These are phyloP conservation scores for Ophiostoma australiae DNA, from an alignment of 2,329 filamentous ascomycete species.

Conservation along the genomic window DNA sequence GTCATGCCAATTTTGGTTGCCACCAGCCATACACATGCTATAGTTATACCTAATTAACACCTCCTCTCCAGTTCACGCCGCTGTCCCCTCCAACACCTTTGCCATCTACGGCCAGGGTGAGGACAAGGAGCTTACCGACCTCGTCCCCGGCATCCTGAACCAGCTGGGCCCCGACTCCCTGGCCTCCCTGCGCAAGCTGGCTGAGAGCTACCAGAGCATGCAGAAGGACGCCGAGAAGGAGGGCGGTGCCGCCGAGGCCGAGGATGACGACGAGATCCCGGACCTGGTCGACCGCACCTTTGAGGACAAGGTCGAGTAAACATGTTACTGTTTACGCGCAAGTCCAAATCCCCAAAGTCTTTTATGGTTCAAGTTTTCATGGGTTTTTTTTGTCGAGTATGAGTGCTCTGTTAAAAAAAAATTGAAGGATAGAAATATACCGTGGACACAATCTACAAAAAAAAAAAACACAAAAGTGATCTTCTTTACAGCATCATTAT, in stretches of 20 bases:
- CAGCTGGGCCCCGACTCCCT: constrained; percentile 98
- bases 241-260: constrained; percentile 75
- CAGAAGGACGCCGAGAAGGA: constrained; percentile 79
- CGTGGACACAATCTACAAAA: neutral
- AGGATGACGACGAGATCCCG: constrained; percentile 88
- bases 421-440: constrained; percentile 10
- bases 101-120: constrained; percentile 98
- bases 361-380: neutral
- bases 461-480: constrained; percentile 1
- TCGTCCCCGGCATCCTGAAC: constrained; percentile 98
- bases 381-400: constrained; percentile 7
- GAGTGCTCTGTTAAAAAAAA: constrained; percentile 17
- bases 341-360: neutral
- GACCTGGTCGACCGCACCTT: constrained; percentile 98
- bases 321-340: neutral
- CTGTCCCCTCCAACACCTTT: constrained; percentile 97
- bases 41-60: neutral
- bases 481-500: neutral
- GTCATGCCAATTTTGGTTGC: constrained; percentile 31
- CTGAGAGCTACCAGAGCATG: constrained; percentile 99
- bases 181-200: constrained; percentile 93
- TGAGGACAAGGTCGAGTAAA: constrained; percentile 93
- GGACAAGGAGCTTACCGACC: constrained; percentile 99
- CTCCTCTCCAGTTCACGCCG: constrained; percentile 71
- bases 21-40: too few species aligned